A percentile compares a stretch with the other conserved stretches of the same genome.
Evolutionary conservation across 805 yeast species (phyloP).

Genomic region (Candida vaughaniae): DNA sequence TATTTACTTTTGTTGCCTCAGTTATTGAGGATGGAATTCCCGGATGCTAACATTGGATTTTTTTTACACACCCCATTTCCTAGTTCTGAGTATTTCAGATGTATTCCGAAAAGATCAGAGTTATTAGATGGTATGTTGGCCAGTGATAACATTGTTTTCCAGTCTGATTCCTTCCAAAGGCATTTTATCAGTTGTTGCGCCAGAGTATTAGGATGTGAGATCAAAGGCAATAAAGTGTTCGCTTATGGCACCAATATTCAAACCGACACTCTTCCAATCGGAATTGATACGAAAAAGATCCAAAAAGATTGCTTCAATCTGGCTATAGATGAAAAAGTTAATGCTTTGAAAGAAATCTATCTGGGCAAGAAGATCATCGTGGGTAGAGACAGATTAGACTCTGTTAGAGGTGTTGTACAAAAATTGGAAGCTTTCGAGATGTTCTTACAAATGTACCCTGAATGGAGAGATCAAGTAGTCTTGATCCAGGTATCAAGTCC

Average conservation of each 20-base stretch:
- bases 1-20: conserved; percentile 81
- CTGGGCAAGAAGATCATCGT: conserved; percentile 74
- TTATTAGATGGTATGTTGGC: conserved; percentile 91
- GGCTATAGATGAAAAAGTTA: conserved; percentile 59
- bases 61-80: conserved; percentile 94
- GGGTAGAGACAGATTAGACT: conserved; percentile 91
- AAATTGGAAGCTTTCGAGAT: conserved; percentile 88
- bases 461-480: conserved; percentile 84
- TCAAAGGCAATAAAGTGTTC: conserved; percentile 52
- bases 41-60: conserved; percentile 72
- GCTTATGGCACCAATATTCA: conserved; percentile 78
- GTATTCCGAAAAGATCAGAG: conserved; percentile 78
- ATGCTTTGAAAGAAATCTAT: conserved; percentile 62
- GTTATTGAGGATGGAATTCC: conserved; percentile 72
- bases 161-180: conserved; percentile 79
- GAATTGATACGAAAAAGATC: conserved; percentile 74
- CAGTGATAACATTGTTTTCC: conserved; percentile 82
- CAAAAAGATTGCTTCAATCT: conserved; percentile 56
- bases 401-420: conserved; percentile 91
- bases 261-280: conserved; percentile 80
- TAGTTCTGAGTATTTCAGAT: conserved; percentile 88
- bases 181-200: conserved; percentile 92
- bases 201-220: conserved; percentile 81
- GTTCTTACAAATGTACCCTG: conserved; percentile 87
- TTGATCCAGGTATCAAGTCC: conserved; percentile 91